Evolutionary conservation across 1,139 yeast species (phyloP).

Genomic region (Candida frijolesensis): DNA sequence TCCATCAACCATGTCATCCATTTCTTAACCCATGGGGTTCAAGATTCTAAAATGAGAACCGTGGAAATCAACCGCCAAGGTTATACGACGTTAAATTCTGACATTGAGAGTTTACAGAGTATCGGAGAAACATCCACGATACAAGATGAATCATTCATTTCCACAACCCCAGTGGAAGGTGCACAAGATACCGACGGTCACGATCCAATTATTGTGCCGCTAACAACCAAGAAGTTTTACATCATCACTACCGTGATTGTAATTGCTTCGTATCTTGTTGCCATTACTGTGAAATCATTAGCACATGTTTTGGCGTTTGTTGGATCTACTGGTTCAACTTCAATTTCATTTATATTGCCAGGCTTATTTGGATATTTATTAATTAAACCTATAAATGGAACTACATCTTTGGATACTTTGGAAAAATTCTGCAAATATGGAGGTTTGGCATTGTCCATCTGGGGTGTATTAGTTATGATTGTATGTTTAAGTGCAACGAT

Average conservation of each 20-base stretch:
- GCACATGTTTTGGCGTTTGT: conserved; percentile 89
- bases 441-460: conserved; percentile 61
- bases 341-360: conserved; percentile 89
- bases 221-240: conserved; percentile 55
- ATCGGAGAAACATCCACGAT: conserved; percentile 12
- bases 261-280: conserved; percentile 65
- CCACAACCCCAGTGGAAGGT: conserved; percentile 54
- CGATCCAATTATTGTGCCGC: conserved; percentile 54
- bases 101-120: conserved; percentile 23
- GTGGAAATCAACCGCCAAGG: conserved; percentile 12
- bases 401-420: conserved; percentile 37
- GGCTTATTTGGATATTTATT: conserved; percentile 84
- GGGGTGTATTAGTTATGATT: conserved; percentile 81
- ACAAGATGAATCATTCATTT: conserved; percentile 41
- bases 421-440: conserved; percentile 53
- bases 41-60: conserved; percentile 18
- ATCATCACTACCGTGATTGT: conserved; percentile 70
- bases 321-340: conserved; percentile 93
- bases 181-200: conserved; percentile 54
- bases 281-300: conserved; percentile 73
- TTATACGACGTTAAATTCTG: conserved; percentile 23
- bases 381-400: conserved; percentile 42
- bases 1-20: conserved; percentile 70
- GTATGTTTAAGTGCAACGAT: conserved; percentile 79
- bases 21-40: conserved; percentile 41